Evolutionary conservation across 169 alveolate species (phyloP).

Genomic region (Plasmodium blacklocki): DNA sequence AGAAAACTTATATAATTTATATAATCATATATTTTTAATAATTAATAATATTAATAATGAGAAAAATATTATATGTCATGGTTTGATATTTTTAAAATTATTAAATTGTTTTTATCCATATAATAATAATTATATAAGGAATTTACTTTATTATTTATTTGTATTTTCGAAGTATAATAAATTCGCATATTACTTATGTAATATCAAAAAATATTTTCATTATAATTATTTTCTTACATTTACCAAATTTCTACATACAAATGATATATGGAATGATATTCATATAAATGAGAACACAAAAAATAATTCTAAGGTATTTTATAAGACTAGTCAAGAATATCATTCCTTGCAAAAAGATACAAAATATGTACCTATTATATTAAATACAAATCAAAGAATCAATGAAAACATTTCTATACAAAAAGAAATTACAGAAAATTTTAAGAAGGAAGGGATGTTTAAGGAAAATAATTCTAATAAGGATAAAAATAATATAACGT

Average conservation of each 20-base stretch:
- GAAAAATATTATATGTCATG: constrained; percentile 66
- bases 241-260: constrained; percentile 8
- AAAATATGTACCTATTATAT: background rate
- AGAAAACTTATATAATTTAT: constrained; percentile 40
- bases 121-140: constrained; percentile 39
- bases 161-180: constrained; percentile 58
- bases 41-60: constrained; percentile 60
- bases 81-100: constrained; percentile 25
- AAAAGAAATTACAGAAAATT: constrained; percentile 31
- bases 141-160: constrained; percentile 59
- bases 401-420: constrained; percentile 31
- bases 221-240: constrained; percentile 42
- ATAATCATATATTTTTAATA: constrained; percentile 41
- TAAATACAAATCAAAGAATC: constrained; percentile 2
- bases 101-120: constrained; percentile 45
- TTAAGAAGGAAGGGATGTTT: constrained; percentile 48
- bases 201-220: constrained; percentile 43
- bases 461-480: constrained; percentile 27
- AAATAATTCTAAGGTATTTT: too few relatives aligned
- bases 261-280: background rate
- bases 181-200: constrained; percentile 55
- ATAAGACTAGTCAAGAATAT: too few relatives aligned
- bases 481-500: constrained; percentile 18
- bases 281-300: too few relatives aligned
- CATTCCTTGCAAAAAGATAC: too few relatives aligned